Evolutionary conservation across 176 grass and related monocot genomes (phyloP).

Genomic region (Paspalum vaginatum): DNA sequence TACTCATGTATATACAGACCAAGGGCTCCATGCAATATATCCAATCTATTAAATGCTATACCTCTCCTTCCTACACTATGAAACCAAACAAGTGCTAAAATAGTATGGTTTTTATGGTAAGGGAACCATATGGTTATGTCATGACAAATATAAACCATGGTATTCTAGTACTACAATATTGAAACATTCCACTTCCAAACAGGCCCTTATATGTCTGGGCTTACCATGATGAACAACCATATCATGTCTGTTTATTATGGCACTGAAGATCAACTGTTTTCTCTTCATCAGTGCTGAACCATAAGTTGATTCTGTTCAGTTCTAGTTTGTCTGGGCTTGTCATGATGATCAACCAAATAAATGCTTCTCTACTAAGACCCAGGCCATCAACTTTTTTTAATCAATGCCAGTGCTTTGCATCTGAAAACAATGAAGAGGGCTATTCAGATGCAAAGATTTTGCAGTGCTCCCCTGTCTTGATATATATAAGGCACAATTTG

Average conservation of each 20-base stretch:
- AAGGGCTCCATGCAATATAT: too few species aligned
- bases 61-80: too few species aligned
- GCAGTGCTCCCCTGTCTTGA: too few species aligned
- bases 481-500: too few species aligned
- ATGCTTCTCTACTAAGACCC: not conserved
- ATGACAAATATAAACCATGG: too few species aligned
- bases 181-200: too few species aligned
- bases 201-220: not conserved
- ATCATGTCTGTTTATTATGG: not conserved
- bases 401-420: slow-evolving; percentile 1
- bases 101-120: too few species aligned
- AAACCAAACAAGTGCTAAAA: too few species aligned
- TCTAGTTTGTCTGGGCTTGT: not conserved
- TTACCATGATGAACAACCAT: not conserved
- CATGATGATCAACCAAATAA: slow-evolving; percentile 5
- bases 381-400: slow-evolving; percentile 14
- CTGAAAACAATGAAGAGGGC: not conserved
- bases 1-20: too few species aligned
- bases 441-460: slow-evolving; percentile 8
- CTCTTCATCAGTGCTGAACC: not conserved
- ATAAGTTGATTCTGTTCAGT: slow-evolving; percentile 1
- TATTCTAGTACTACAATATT: too few species aligned
- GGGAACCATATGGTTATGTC: too few species aligned
- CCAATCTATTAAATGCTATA: too few species aligned
- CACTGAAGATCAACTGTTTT: not conserved